These are phyloP conservation scores for Wickerhamiella azyma DNA, from an alignment of 805 yeast genomes.

Conservation along the genomic window DNA sequence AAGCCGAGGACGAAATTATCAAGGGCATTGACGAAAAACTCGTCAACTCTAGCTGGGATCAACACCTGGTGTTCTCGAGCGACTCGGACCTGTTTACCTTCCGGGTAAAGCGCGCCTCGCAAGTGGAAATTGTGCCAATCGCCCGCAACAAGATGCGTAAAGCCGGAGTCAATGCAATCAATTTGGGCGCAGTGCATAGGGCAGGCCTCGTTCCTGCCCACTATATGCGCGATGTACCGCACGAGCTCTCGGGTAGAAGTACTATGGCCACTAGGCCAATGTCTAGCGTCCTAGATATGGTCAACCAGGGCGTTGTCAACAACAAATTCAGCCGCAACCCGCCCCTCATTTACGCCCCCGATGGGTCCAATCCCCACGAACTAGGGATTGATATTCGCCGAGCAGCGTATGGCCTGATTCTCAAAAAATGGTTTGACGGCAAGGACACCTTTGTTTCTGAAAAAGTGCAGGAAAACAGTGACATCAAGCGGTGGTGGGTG, in stretches of 20 bases:
- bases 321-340: neutral
- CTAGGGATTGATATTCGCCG: slow-evolving; percentile 2
- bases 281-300: neutral
- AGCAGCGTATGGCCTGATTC: neutral
- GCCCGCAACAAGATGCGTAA: neutral
- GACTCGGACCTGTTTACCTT: slow-evolving; percentile 9
- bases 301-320: neutral
- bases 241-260: neutral
- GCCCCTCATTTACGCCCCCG: neutral
- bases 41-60: too few species aligned
- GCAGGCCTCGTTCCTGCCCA: neutral
- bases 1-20: slow-evolving; percentile 9
- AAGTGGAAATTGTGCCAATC: slow-evolving; percentile 2
- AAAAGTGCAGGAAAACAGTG: neutral
- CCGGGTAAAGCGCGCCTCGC: neutral
- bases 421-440: neutral
- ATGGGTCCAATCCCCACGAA: neutral
- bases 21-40: neutral
- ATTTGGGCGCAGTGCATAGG: neutral
- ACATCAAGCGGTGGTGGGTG: neutral
- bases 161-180: slow-evolving; percentile 1
- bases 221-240: neutral
- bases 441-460: neutral
- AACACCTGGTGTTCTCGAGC: slow-evolving; percentile 2
- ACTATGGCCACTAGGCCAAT: neutral